Conservation (phyloP, 2,329 filamentous ascomycete species). For the Colletotrichum sp. region DNA sequence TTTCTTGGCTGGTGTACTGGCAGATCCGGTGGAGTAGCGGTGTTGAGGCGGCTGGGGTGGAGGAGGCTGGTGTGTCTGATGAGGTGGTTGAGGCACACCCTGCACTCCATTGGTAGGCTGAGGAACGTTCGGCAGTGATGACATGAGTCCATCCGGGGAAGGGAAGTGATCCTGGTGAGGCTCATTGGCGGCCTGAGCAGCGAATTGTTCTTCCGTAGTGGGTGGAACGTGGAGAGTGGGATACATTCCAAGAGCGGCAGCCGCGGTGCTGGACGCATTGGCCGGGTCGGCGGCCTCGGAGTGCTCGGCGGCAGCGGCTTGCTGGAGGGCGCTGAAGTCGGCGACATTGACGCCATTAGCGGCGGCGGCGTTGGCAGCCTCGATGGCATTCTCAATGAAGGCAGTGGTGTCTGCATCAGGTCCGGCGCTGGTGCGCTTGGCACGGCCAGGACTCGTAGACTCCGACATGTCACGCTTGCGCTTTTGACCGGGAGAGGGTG, state of each 20-base stretch:
- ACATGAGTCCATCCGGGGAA: constrained; percentile 32
- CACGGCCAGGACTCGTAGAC: constrained; percentile 53
- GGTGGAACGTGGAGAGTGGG: constrained; percentile 63
- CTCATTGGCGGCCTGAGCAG: constrained; percentile 51
- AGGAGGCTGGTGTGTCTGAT: constrained; percentile 10
- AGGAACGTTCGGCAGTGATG: constrained; percentile 15
- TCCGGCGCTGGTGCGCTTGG: constrained; percentile 56
- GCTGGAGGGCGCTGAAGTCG: constrained; percentile 62
- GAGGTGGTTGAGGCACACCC: constrained; percentile 14
- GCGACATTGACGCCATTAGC: constrained; percentile 52
- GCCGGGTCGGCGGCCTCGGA: constrained; percentile 53
- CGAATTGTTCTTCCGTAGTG: constrained; percentile 65
- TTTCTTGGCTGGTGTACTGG: constrained; percentile 62
- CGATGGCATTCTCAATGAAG: constrained; percentile 61
- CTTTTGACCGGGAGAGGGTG: constrained; percentile 55
- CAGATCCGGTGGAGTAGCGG: constrained; percentile 38
- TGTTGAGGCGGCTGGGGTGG: constrained; percentile 28
- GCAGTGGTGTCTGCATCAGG: constrained; percentile 50
- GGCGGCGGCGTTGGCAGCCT: constrained; percentile 42
- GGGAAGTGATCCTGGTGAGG: constrained; percentile 40
- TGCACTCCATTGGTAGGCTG: constrained; percentile 19
- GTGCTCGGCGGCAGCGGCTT: constrained; percentile 54
- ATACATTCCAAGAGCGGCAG: constrained; percentile 65
- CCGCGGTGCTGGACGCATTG: constrained; percentile 64
- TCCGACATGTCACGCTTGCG: constrained; percentile 57